These are phyloP conservation scores for Cryomyces minteri DNA, from an alignment of 495 filamentous ascomycete species.

Conservation along the genomic window DNA sequence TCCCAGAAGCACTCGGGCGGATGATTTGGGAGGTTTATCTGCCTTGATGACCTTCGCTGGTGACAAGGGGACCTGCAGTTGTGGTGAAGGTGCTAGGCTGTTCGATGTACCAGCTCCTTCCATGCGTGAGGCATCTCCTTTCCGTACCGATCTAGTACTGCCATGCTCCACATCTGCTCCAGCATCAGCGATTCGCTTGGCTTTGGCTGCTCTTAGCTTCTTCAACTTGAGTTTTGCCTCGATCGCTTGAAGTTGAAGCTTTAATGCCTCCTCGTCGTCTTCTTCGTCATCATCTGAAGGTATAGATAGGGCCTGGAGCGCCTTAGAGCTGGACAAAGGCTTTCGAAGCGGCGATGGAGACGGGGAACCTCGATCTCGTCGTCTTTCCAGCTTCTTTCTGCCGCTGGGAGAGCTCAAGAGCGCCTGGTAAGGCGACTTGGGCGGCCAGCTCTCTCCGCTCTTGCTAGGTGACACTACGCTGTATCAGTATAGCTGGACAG, in stretches of 20 bases:
- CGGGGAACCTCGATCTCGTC: constrained; percentile 23
- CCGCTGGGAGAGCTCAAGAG: constrained; percentile 68
- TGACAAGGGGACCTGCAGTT: constrained; percentile 66
- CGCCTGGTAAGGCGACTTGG: constrained; percentile 68
- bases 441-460: constrained; percentile 41
- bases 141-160: background rate
- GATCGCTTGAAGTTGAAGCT: constrained; percentile 69
- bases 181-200: constrained; percentile 20
- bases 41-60: constrained; percentile 38
- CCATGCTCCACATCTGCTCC: constrained; percentile 5
- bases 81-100: constrained; percentile 7
- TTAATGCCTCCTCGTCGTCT: constrained; percentile 79
- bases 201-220: constrained; percentile 35
- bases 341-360: constrained; percentile 31
- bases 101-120: constrained; percentile 6
- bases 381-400: constrained; percentile 46
- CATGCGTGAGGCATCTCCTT: background rate
- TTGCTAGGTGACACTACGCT: no score
- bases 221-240: constrained; percentile 80
- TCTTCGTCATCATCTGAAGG: constrained; percentile 36
- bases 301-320: constrained; percentile 17
- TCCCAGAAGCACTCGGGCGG: constrained; percentile 61
- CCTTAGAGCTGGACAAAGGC: background rate
- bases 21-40: constrained; percentile 43
- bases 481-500: background rate